Evolutionary conservation across 2,329 filamentous ascomycete genomes (phyloP).

Genomic region (Pestalotiopsis sp.): DNA sequence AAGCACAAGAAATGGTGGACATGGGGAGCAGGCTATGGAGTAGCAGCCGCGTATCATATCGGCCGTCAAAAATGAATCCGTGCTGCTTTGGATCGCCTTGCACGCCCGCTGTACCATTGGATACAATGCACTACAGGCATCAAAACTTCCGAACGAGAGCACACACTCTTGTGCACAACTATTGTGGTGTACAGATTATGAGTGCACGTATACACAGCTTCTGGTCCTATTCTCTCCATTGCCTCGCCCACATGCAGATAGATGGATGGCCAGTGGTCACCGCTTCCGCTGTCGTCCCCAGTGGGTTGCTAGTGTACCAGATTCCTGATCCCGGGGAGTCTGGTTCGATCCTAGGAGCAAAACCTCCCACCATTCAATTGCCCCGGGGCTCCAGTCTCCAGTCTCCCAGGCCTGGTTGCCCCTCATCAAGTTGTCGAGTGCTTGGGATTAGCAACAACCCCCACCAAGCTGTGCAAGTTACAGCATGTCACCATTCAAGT

Average conservation of each 20-base stretch:
- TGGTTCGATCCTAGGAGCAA: constrained; percentile 15
- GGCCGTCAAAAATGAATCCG: neutral
- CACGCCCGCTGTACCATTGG: no score
- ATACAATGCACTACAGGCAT: no score
- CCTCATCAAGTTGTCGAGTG: neutral
- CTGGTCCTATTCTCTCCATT: neutral
- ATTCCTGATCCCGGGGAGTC: neutral
- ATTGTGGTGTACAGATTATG: no score
- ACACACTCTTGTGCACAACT: no score
- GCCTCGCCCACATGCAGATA: no score
- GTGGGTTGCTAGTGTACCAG: neutral
- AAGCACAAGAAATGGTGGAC: neutral
- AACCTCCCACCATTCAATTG: constrained; percentile 11
- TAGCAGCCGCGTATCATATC: neutral
- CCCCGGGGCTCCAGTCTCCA: neutral
- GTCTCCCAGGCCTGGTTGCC: neutral
- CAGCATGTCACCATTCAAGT: no score
- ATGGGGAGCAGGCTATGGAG: neutral
- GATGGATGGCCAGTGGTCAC: neutral
- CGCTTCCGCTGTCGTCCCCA: neutral
- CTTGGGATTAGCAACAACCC: neutral
- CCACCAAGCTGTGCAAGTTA: neutral
- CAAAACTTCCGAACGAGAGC: no score
- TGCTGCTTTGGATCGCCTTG: neutral
- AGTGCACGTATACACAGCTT: neutral